Conservation (phyloP, 352 stramenopile species). For the Globisporangium cystogenes region DNA sequence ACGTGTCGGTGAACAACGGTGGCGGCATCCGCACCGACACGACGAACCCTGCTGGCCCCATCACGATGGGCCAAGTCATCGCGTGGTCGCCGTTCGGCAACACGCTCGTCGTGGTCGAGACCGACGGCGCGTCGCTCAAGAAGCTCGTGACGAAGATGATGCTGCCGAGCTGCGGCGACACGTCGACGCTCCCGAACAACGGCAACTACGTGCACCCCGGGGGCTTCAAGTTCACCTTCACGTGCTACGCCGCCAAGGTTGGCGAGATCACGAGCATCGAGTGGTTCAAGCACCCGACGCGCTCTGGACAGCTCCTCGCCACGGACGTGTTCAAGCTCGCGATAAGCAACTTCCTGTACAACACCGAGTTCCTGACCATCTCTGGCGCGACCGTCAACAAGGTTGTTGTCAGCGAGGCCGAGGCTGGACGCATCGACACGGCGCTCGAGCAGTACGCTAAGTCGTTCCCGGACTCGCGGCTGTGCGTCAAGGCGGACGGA, state of each 20-base stretch:
- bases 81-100: constrained; percentile 21
- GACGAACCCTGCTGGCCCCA: constrained; percentile 8
- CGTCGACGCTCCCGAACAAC: constrained; percentile 25
- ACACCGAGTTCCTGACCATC: constrained; percentile 16
- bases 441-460: constrained; percentile 12
- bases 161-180: constrained; percentile 19
- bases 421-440: constrained; percentile 25
- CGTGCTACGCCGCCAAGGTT: constrained; percentile 17
- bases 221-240: constrained; percentile 39
- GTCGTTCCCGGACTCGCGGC: constrained; percentile 5
- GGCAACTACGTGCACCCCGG: constrained; percentile 30
- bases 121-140: constrained; percentile 30
- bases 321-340: constrained; percentile 6
- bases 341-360: constrained; percentile 29
- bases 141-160: constrained; percentile 31
- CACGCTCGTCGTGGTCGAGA: constrained; percentile 16
- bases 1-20: constrained; percentile 16
- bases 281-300: constrained; percentile 25
- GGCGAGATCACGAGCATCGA: constrained; percentile 28
- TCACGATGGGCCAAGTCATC: constrained; percentile 18
- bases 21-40: constrained; percentile 19
- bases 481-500: constrained; percentile 13
- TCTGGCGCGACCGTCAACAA: constrained; percentile 1
- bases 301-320: constrained; percentile 4
- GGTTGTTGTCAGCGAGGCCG: constrained; percentile 54